Conservation (phyloP, 2,329 filamentous ascomycete species). For the Fusarium sp. region DNA sequence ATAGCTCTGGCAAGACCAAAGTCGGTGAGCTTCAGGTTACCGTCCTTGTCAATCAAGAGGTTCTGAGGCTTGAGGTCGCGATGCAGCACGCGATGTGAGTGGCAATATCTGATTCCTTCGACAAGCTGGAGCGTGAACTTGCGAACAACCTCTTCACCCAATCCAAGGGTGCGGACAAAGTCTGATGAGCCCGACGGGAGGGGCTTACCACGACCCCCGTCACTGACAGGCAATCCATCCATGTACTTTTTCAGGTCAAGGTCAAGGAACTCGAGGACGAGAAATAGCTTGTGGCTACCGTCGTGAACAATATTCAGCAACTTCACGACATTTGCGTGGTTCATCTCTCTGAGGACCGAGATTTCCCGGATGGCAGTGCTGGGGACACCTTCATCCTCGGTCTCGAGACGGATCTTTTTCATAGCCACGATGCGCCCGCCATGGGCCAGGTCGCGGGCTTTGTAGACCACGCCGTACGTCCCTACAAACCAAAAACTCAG, state of each 20-base stretch:
- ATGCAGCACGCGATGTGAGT: conserved; percentile 89
- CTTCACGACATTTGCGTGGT: conserved; percentile 89
- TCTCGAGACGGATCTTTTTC: conserved; percentile 96
- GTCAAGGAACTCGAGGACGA: conserved; percentile 93
- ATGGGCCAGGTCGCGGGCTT: conserved; percentile 87
- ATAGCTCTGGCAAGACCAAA: conserved; percentile 92
- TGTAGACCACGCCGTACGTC: conserved; percentile 96
- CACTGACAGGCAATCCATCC: conserved; percentile 87
- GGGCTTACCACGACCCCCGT: conserved; percentile 88
- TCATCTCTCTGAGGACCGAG: conserved; percentile 94
- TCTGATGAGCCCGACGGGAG: conserved; percentile 81
- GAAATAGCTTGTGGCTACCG: conserved; percentile 94
- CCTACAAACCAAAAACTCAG: conserved; percentile 65
- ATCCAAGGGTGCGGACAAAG: conserved; percentile 71
- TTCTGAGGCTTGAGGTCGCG: conserved; percentile 94
- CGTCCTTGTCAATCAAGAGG: conserved; percentile 86
- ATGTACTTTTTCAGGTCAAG: conserved; percentile 97
- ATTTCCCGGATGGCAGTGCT: conserved; percentile 96
- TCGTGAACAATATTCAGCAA: conserved; percentile 94
- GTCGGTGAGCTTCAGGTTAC: conserved; percentile 91
- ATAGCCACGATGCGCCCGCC: conserved; percentile 89
- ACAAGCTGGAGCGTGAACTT: conserved; percentile 94
- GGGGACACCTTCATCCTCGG: conserved; percentile 94
- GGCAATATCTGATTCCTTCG: conserved; percentile 88
- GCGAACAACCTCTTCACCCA: conserved; percentile 87